Base-by-base conservation (phyloP, 768 basidiomycete genomes). In the Hericium alpestre region DNA sequence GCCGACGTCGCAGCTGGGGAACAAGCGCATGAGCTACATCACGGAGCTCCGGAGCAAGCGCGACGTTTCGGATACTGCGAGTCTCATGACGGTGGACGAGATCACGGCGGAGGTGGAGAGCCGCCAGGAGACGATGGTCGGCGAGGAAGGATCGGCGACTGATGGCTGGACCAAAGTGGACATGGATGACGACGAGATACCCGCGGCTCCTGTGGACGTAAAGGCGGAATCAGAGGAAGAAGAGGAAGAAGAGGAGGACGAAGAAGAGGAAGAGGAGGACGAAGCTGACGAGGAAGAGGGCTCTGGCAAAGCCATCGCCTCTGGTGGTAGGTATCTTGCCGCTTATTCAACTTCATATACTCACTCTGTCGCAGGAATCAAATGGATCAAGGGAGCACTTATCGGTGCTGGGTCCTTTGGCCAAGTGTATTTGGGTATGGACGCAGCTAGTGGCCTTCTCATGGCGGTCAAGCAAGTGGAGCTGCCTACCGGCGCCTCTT, bases 391-490 rank as follows among this genome's bases (percentile, higher is more conserved):
- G 64, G 93, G 93, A 51, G 93, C 93, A 10, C 80, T 96, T 63
- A 95, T 96, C 61, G 93, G 94, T 59, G 87, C 92, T 48, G 93
- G 92, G 3, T 95, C 93, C 0, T 95, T 95, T 65, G 93, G 93
- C 53, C 91, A 92, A 66, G 93, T 96, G 40, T 96, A 92, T 70
- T 83, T 96, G 10, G 93, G 92, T 38, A 93, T 96, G 91, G 93
- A 94, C 70, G 90, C 92, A 0, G 79, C 87, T 18, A 88, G 79
- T 52, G 93, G 93, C 23, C 74, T 93, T 20, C 77, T 97, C 60
- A 96, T 97, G 93, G 93, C 93, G 40, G 93, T 97, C 61, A 97
- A 97, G 73, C 93, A 97, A 76, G 93, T 97, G 47, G 90, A 94
- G 65, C 79, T 97, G 27, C 89, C 92, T 0, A 87, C 84, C 3